Base-by-base conservation (phyloP, 768 basidiomycete genomes). In the Lentinula boryana region DNA sequence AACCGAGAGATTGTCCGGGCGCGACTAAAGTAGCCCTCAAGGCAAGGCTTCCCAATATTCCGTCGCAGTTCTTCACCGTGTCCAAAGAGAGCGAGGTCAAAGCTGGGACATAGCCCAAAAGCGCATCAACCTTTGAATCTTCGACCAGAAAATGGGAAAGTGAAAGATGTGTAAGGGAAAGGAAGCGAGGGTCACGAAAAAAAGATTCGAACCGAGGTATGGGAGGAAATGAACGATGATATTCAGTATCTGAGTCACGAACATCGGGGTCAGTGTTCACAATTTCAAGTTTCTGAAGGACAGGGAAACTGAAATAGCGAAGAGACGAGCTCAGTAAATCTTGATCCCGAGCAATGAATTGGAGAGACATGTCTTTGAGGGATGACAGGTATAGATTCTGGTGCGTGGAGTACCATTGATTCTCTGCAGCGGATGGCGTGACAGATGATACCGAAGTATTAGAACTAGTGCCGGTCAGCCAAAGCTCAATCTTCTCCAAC, bases 131-230 rank as follows among this genome's bases (percentile, higher is more conserved):
- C 55, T 67, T 72, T 62, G 73, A 74, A 13, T 58, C 44, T 36
- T 38, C 57, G 62, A 85, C 72, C 51, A 72, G 70, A 67, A 81
- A 80, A 54, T 76, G 73, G 43, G 80, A 77, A 50, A 86, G 65
- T 16, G 80, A 78, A 60, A 86, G 77, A 62, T 80, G 75, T 33
- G 81, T 80, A 40, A 86, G 72, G 58, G 72, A 66, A 3, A 74
- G 77, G 32, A 84, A 76, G 54, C 82, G 82, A 5, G 84, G 83
- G 68, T 85, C 82, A 57, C 79, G 78, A 67, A 85, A 82, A 60
- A 86, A 72, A 40, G 72, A 76, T 68, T 84, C 81, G 32, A 82
- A 74, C 33, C 78, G 75, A 41, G 80, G 80, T 57, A 85, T 70
- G 5, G 79, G 77, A 13, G 72, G 59, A 7, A 61, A 12, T 18